These are phyloP conservation scores for Ceratocystis diversiconidia DNA, from an alignment of 2,329 filamentous ascomycete species.

Conservation along the genomic window DNA sequence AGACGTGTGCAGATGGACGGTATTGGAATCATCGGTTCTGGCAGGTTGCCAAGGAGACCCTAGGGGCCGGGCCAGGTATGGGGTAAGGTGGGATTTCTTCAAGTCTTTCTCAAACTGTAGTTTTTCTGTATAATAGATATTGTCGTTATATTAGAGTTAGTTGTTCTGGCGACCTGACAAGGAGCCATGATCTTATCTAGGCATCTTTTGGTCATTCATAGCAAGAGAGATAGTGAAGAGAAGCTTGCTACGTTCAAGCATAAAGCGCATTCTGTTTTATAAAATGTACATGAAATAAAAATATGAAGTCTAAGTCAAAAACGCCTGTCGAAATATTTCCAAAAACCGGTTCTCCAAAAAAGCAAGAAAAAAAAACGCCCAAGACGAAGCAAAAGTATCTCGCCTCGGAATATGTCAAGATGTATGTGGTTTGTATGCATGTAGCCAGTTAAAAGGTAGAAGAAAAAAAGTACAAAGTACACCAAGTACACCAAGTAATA, in stretches of 20 bases:
- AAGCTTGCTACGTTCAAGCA: no score
- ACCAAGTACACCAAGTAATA: not conserved
- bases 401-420: not conserved
- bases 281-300: not conserved
- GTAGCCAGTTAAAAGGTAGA: not conserved
- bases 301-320: not conserved
- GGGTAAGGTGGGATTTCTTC: not conserved
- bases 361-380: not conserved
- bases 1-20: slow-evolving; percentile 22
- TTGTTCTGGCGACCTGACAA: no score
- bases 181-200: no score
- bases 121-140: no score
- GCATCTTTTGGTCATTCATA: no score
- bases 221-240: no score
- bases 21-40: slow-evolving; percentile 39
- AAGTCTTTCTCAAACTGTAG: not conserved
- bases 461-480: not conserved
- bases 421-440: slow-evolving; percentile 1
- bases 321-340: not conserved
- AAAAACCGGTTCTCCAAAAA: not conserved
- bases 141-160: no score
- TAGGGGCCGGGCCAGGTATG: not conserved
- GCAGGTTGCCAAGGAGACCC: slow-evolving; percentile 30
- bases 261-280: not conserved
- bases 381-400: not conserved